Percentiles rank a stretch among this genome's conserved stretches.
Evolutionary conservation across 805 yeast genomes (phyloP).

Genomic region (Wickerhamomyces chambardii): DNA sequence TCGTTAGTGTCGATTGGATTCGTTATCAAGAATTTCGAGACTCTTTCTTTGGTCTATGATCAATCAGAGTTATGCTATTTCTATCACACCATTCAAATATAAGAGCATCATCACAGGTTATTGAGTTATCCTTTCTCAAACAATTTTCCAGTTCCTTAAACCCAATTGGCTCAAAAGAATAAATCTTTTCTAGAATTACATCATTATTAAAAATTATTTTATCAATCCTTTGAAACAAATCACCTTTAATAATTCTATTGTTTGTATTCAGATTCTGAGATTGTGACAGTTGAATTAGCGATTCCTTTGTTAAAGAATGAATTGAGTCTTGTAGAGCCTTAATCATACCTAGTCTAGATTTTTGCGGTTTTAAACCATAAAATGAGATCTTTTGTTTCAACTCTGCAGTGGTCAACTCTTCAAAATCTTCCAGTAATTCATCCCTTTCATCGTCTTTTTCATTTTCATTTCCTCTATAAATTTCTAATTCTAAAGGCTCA

Average conservation of each 20-base stretch:
- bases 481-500: not conserved
- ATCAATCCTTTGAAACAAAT: conserved; percentile 11
- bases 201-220: conserved; percentile 2
- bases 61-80: conserved; percentile 12
- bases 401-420: conserved; percentile 10
- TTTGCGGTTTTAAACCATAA: conserved; percentile 17
- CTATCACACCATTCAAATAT: conserved; percentile 16
- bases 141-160: conserved; percentile 1
- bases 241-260: conserved; percentile 11
- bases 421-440: conserved; percentile 6
- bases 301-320: conserved; percentile 8
- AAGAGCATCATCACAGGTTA: conserved; percentile 5
- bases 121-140: not conserved
- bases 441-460: conserved; percentile 4
- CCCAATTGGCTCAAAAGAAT: conserved; percentile 15
- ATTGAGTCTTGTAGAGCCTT: conserved; percentile 9
- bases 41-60: too few species aligned
- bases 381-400: conserved; percentile 12
- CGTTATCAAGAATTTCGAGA: too few species aligned
- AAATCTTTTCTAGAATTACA: conserved; percentile 11
- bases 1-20: too few species aligned
- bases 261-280: conserved; percentile 11
- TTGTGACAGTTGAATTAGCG: conserved; percentile 9
- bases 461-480: not conserved
- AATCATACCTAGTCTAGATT: conserved; percentile 11